These are phyloP conservation scores for Brassica balearica DNA, from an alignment of 441 rosid genomes.

Conservation along the genomic window DNA sequence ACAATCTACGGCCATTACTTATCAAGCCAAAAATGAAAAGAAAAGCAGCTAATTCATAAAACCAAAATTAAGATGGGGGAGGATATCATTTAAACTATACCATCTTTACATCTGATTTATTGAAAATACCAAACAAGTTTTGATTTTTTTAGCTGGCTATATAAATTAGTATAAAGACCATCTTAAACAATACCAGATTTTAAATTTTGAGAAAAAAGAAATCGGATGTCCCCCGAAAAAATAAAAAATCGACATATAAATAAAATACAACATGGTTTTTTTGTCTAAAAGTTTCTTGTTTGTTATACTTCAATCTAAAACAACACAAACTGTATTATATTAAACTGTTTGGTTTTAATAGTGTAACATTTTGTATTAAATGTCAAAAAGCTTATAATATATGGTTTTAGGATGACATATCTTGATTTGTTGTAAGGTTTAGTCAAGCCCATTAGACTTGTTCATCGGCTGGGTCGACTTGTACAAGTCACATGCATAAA, in stretches of 20 bases:
- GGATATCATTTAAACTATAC: not conserved
- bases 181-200: no score
- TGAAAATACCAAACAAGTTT: not conserved
- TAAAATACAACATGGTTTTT: no score
- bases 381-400: not conserved
- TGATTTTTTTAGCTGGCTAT: no score
- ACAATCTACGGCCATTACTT: slow-evolving; percentile 38
- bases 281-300: no score
- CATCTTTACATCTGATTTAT: not conserved
- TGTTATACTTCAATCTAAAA: no score
- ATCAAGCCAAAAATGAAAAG: not conserved
- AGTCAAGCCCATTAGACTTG: no score
- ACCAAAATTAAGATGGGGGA: slow-evolving; percentile 11
- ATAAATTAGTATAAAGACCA: no score
- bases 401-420: not conserved
- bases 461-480: no score
- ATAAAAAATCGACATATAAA: no score
- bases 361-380: not conserved
- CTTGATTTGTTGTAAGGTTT: not conserved
- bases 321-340: not conserved
- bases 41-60: not conserved
- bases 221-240: no score
- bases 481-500: no score
- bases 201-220: no score
- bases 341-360: not conserved